Percentiles rank a stretch among this genome's conserved stretches.
Conservation (phyloP, 2,329 filamentous ascomycete genomes). For the Neofusicoccum ribis region DNA sequence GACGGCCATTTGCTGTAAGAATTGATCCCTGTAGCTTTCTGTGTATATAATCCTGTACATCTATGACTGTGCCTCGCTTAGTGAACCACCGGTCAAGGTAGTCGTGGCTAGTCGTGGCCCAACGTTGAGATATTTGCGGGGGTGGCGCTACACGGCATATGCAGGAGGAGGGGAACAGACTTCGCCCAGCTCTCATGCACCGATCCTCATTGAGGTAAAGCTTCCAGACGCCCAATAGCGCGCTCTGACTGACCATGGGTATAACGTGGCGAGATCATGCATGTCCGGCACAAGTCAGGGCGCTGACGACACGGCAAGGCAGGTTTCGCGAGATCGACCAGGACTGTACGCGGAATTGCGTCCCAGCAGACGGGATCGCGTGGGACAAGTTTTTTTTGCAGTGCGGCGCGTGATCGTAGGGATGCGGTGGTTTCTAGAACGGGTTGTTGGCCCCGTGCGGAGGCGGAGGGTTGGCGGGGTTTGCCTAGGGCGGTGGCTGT, state of each 20-base stretch:
- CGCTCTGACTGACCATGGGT: background rate
- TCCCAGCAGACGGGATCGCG: too few species aligned
- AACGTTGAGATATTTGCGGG: background rate
- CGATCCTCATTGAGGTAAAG: background rate
- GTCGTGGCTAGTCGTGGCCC: background rate
- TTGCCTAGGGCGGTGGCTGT: too few species aligned
- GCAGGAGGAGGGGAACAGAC: background rate
- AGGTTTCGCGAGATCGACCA: background rate
- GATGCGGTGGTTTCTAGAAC: too few species aligned
- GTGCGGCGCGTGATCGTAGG: too few species aligned
- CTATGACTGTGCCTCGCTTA: too few species aligned
- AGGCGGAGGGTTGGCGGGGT: too few species aligned
- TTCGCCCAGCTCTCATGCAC: background rate
- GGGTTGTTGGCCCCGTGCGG: too few species aligned
- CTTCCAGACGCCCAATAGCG: background rate
- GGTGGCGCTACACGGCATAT: constrained; percentile 1
- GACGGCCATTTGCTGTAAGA: too few species aligned
- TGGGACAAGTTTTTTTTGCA: too few species aligned
- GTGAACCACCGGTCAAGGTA: too few species aligned
- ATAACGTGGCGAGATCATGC: background rate
- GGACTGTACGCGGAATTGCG: too few species aligned
- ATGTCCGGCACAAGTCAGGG: background rate
- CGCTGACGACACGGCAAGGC: background rate
- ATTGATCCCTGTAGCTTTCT: background rate
- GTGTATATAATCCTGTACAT: background rate